These are phyloP conservation scores for Zoysia matrella DNA, from an alignment of 202 grass and related monocot genomes.

Conservation along the genomic window DNA sequence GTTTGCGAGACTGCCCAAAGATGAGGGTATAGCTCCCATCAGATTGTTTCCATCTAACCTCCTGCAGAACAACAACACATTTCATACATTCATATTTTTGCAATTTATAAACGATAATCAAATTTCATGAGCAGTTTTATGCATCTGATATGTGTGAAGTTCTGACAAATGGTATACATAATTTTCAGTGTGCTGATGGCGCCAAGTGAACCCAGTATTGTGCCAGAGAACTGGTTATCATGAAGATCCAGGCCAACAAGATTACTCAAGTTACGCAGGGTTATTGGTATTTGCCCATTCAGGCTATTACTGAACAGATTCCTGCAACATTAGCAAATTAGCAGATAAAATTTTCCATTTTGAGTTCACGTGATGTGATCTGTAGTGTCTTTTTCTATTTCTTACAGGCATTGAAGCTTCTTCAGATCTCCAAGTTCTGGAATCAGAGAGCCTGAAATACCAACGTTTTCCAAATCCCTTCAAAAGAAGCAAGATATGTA, in stretches of 20 bases:
- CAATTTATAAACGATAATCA: background rate
- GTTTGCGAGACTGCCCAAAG: constrained; percentile 45
- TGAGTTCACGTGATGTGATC: background rate
- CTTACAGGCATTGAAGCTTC: constrained; percentile 67
- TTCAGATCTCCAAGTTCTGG: constrained; percentile 49
- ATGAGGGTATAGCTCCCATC: constrained; percentile 45
- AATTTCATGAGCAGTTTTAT: background rate
- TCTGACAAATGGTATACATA: constrained; percentile 30
- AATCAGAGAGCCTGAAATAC: constrained; percentile 51
- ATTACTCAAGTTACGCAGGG: background rate
- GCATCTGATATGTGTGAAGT: background rate
- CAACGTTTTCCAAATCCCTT: constrained; percentile 56
- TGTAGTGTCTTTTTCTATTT: background rate
- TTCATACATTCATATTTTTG: background rate
- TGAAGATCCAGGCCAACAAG: constrained; percentile 24
- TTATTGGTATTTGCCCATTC: constrained; percentile 18
- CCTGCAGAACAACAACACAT: constrained; percentile 35
- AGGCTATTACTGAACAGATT: background rate
- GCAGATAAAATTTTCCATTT: background rate
- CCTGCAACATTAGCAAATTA: background rate
- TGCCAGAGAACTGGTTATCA: constrained; percentile 25
- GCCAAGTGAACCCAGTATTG: constrained; percentile 24
- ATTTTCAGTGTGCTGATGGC: background rate
- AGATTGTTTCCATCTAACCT: constrained; percentile 54
- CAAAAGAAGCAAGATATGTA: constrained; percentile 2